Base-by-base conservation (phyloP, 441 rosid species). In the Eugenia klotzschiana region DNA sequence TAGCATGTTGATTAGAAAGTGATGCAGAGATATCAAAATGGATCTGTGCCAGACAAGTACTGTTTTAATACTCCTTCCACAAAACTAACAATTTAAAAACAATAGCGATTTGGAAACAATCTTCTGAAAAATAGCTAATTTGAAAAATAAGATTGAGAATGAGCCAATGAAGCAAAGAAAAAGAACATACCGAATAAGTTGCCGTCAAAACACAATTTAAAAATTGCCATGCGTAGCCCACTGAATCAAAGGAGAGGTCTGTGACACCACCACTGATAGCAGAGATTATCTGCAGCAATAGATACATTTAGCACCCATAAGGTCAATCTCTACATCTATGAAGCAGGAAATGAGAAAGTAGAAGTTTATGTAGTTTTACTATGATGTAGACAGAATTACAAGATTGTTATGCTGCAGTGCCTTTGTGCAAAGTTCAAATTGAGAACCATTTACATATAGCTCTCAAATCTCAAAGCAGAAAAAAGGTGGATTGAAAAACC, bases 141-240 rank as follows among this genome's bases (percentile, higher is more conserved):
- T 52, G 54, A 27, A 18, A 25, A 26, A 52, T 41, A 74, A 43
- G 27, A 58, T 13, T 37, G 51, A 29, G 80, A 56, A 54, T 46
- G 74, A 58, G 50, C 51, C 41, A 79, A 64, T 55, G 52, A 56
- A 79, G 49, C 57, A 46, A 5, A 43, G 73, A 80, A 49, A 5
- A 81, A 33, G 27, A 23, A 69, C 92, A 27, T 91, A 96, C 99
- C 79, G 99, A 95, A 89, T 96, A 96, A 87, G 95, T 87, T 80
- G 99, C 99, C 50, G 99, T 96, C 79, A 96, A 85, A 84, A 94
- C 27, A 86, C 99, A 96, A 85, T 96, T 96, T 11, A 88, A 85
- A 79, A 90, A 82, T 91, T 96, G 98, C 98, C 99, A 96, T 15
- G 89, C 51, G 82, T 96, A 95, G 40, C 99, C 99, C n/a, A 56